Percentiles rank a stretch among this genome's conserved stretches.
Evolutionary conservation across 768 basidiomycete genomes (phyloP).

Genomic region (Trametes punicea): DNA sequence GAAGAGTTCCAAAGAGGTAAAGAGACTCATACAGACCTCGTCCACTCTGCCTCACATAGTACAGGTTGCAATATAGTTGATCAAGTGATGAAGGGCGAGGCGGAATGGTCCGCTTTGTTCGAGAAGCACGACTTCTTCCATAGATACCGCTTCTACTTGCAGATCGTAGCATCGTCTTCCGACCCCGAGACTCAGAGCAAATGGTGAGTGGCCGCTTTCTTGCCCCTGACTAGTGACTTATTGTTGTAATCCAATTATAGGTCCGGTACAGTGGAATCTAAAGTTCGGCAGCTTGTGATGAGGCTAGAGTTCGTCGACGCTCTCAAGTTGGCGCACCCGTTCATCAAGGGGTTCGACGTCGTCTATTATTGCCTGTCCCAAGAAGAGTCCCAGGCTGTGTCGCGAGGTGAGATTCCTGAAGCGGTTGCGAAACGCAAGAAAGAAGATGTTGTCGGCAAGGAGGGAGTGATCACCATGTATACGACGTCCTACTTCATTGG

Average conservation of each 20-base stretch:
- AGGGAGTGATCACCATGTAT: slow-evolving; percentile 74
- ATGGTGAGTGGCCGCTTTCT: slow-evolving; percentile 55
- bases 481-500: slow-evolving; percentile 97
- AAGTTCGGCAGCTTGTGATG: slow-evolving; percentile 93
- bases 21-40: background rate
- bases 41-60: slow-evolving; percentile 11
- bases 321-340: slow-evolving; percentile 89
- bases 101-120: slow-evolving; percentile 90
- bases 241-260: no score
- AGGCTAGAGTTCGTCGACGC: slow-evolving; percentile 96
- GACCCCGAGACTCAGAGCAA: slow-evolving; percentile 81
- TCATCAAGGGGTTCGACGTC: slow-evolving; percentile 90
- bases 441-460: slow-evolving; percentile 74
- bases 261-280: slow-evolving; percentile 97
- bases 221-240: no score
- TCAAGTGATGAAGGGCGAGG: slow-evolving; percentile 79
- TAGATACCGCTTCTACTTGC: slow-evolving; percentile 94
- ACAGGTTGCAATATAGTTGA: slow-evolving; percentile 91
- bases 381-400: slow-evolving; percentile 85
- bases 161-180: slow-evolving; percentile 89
- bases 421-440: slow-evolving; percentile 66
- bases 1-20: slow-evolving; percentile 92
- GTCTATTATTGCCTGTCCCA: slow-evolving; percentile 78
- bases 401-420: slow-evolving; percentile 81
- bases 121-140: slow-evolving; percentile 95